phyloP scores from a whole-genome alignment of 2,329 filamentous ascomycete genomes.

The Coniochaeta ligniaria region DNA sequence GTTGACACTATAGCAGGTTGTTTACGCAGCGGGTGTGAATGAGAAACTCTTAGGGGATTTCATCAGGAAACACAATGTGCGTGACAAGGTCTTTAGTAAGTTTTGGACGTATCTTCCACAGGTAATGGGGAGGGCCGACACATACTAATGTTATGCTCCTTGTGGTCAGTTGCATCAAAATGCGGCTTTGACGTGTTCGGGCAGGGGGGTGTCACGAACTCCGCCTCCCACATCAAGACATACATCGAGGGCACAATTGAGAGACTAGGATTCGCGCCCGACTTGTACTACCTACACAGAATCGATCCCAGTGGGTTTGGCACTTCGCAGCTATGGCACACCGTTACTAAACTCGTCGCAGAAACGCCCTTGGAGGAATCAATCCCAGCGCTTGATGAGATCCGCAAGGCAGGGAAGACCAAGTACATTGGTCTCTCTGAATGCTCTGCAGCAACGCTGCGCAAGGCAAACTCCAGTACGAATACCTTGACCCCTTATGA shows the following conservation, averaged over 20 bases:
- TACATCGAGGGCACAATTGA: conserved; percentile 43
- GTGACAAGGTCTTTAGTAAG: conserved; percentile 40
- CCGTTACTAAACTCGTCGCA: neutral
- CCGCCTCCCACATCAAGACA: conserved; percentile 33
- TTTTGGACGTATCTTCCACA: neutral
- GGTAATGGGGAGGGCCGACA: neutral
- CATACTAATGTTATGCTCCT: neutral
- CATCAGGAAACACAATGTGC: conserved; percentile 40
- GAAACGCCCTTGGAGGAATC: conserved; percentile 38
- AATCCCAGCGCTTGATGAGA: conserved; percentile 35
- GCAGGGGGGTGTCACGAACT: conserved; percentile 30
- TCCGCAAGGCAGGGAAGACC: conserved; percentile 37
- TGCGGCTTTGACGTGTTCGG: conserved; percentile 34
- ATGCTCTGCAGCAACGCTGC: conserved; percentile 34
- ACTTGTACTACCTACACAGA: conserved; percentile 35
- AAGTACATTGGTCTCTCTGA: conserved; percentile 42
- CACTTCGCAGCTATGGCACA: neutral
- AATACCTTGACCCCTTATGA: neutral
- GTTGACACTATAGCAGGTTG: conserved; percentile 24
- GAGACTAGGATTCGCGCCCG: conserved; percentile 37
- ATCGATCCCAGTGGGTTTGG: conserved; percentile 32
- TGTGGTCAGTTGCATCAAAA: conserved; percentile 35
- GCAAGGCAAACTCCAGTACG: conserved; percentile 34
- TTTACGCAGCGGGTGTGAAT: conserved; percentile 37
- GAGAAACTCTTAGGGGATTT: conserved; percentile 43